A percentile compares a stretch with the other conserved stretches of the same genome.
phyloP scores from a whole-genome alignment of 495 filamentous ascomycete genomes.

The Neurospora tetraspora region DNA sequence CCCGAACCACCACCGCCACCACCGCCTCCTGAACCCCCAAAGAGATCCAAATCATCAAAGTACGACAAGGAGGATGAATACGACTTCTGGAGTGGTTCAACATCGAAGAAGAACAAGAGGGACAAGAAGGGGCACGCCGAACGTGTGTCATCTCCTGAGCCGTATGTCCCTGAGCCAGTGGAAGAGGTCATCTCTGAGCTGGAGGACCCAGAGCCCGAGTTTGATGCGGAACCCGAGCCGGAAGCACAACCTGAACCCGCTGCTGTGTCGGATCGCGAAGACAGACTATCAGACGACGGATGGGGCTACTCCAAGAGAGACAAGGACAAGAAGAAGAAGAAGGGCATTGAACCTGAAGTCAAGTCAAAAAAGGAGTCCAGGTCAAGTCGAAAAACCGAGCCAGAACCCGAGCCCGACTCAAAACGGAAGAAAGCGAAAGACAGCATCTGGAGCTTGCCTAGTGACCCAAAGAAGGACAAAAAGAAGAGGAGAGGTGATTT shows the following conservation, averaged over 20 bases:
- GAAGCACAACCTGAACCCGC: neutral
- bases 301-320: neutral
- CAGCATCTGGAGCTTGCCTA: constrained; percentile 10
- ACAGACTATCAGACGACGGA: neutral
- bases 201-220: constrained; percentile 2
- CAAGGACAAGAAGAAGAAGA: constrained; percentile 5
- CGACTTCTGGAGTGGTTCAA: constrained; percentile 4
- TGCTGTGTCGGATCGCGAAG: neutral
- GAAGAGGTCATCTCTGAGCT: constrained; percentile 1
- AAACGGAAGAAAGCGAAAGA: constrained; percentile 13
- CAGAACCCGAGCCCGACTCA: constrained; percentile 19
- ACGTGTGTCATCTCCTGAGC: constrained; percentile 4
- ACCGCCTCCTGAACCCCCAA: constrained; percentile 2
- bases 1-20: constrained; percentile 4
- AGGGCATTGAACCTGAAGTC: neutral
- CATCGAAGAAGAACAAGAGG: constrained; percentile 10
- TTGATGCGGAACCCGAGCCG: constrained; percentile 2
- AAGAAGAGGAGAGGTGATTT: constrained; percentile 15
- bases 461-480: constrained; percentile 11
- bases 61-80: neutral
- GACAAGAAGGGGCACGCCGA: constrained; percentile 3
- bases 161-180: neutral
- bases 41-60: neutral
- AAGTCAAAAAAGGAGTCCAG: constrained; percentile 4
- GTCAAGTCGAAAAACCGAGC: constrained; percentile 2